phyloP scores from a whole-genome alignment of 805 yeast genomes.

The Kodamaea hsintzibuensis region DNA sequence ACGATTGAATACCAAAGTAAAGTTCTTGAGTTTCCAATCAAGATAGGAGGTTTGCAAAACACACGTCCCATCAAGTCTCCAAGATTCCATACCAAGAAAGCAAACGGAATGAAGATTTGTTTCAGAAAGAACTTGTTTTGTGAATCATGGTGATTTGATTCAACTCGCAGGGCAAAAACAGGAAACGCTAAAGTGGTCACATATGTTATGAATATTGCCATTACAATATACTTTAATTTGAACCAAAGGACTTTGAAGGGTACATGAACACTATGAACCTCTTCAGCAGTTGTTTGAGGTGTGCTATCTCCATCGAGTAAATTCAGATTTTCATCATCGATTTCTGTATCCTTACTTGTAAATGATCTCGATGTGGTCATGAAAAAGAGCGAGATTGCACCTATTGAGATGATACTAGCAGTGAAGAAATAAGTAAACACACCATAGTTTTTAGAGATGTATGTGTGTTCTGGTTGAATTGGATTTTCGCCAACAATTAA shows the following conservation, averaged over 20 bases:
- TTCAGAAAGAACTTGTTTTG: constrained; percentile 43
- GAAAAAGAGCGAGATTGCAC: constrained; percentile 41
- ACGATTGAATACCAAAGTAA: constrained; percentile 55
- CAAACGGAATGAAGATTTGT: constrained; percentile 67
- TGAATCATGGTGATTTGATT: constrained; percentile 42
- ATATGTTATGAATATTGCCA: constrained; percentile 73
- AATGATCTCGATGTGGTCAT: constrained; percentile 17
- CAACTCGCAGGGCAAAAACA: constrained; percentile 76
- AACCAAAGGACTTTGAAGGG: constrained; percentile 61
- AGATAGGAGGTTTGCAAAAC: constrained; percentile 41
- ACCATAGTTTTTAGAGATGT: constrained; percentile 38
- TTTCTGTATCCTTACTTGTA: background rate
- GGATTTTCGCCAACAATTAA: constrained; percentile 36
- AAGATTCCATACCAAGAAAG: constrained; percentile 81
- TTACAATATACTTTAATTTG: constrained; percentile 62
- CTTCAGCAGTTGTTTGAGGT: background rate
- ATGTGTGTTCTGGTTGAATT: constrained; percentile 13
- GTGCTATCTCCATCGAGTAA: background rate
- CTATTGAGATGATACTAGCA: constrained; percentile 48
- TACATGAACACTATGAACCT: constrained; percentile 35
- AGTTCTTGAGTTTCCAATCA: constrained; percentile 42
- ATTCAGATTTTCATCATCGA: background rate
- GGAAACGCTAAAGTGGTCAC: constrained; percentile 81
- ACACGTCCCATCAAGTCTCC: constrained; percentile 86
- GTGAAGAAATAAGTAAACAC: constrained; percentile 48